phyloP scores from a whole-genome alignment of 371 early-diverging fungal genomes.

The Mucor lusitanicus region DNA sequence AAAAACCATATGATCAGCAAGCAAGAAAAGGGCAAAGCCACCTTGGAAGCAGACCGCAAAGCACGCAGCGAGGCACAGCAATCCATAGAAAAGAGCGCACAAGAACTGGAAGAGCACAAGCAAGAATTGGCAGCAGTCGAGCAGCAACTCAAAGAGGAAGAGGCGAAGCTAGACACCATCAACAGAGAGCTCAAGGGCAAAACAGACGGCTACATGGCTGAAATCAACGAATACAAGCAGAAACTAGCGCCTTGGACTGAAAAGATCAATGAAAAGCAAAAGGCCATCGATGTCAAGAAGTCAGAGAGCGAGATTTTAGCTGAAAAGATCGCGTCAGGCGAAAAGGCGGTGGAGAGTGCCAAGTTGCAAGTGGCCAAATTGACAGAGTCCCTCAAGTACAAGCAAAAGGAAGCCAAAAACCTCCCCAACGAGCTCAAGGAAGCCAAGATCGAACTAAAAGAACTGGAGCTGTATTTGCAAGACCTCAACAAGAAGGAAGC shows the following conservation, averaged over 20 bases:
- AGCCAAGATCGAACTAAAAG: constrained; percentile 46
- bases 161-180: constrained; percentile 75
- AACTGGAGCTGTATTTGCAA: constrained; percentile 47
- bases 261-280: constrained; percentile 73
- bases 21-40: constrained; percentile 67
- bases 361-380: constrained; percentile 53
- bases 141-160: constrained; percentile 64
- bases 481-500: constrained; percentile 22
- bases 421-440: constrained; percentile 49
- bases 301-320: constrained; percentile 78
- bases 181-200: constrained; percentile 81
- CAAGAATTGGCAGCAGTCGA: constrained; percentile 66
- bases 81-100: constrained; percentile 56
- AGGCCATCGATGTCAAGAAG: constrained; percentile 72
- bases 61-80: constrained; percentile 49
- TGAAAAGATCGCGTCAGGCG: constrained; percentile 56
- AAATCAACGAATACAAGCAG: constrained; percentile 78
- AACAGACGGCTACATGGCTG: constrained; percentile 69
- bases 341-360: constrained; percentile 63
- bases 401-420: constrained; percentile 28
- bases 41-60: constrained; percentile 60
- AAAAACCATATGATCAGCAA: constrained; percentile 77
- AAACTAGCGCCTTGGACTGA: constrained; percentile 86
- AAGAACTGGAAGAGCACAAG: constrained; percentile 53
- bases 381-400: constrained; percentile 19